Percentiles rank a stretch among this genome's conserved stretches.
phyloP scores from a whole-genome alignment of 495 filamentous ascomycete genomes.

The Daldinia concentrica region DNA sequence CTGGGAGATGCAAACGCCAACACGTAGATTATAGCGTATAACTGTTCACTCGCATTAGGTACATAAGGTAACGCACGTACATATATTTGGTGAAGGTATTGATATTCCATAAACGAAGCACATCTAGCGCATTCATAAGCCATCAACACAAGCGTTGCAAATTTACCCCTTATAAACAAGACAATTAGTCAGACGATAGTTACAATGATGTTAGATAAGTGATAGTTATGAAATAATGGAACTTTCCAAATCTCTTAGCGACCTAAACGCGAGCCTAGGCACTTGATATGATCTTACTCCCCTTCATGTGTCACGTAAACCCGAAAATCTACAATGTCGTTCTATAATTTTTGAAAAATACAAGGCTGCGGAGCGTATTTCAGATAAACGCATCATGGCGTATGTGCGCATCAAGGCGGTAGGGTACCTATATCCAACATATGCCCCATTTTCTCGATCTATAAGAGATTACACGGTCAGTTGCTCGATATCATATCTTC shows the following conservation, averaged over 20 bases:
- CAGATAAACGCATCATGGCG: background rate
- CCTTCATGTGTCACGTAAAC: background rate
- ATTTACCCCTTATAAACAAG: too few species aligned
- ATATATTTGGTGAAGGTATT: too few species aligned
- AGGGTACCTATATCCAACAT: constrained; percentile 58
- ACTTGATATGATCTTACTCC: background rate
- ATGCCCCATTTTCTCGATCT: constrained; percentile 77
- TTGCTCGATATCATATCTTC: background rate
- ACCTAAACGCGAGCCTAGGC: background rate
- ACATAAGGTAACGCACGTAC: too few species aligned
- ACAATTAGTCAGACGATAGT: too few species aligned
- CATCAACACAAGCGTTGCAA: too few species aligned
- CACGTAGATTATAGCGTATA: too few species aligned
- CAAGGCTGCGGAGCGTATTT: background rate
- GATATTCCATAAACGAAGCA: too few species aligned
- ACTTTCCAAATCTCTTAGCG: background rate
- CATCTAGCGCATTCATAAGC: too few species aligned
- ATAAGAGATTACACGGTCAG: constrained; percentile 19
- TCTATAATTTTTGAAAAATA: background rate
- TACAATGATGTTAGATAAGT: too few species aligned
- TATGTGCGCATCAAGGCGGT: constrained; percentile 8
- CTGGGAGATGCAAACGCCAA: background rate
- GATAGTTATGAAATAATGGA: background rate
- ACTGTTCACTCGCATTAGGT: too few species aligned
- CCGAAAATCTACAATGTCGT: background rate